Evolutionary conservation across 225 moss, liverwort and hornwort genomes (phyloP), one percentile per base, ranked within the genome.

Genomic region (Physcomitrium patens): DNA sequence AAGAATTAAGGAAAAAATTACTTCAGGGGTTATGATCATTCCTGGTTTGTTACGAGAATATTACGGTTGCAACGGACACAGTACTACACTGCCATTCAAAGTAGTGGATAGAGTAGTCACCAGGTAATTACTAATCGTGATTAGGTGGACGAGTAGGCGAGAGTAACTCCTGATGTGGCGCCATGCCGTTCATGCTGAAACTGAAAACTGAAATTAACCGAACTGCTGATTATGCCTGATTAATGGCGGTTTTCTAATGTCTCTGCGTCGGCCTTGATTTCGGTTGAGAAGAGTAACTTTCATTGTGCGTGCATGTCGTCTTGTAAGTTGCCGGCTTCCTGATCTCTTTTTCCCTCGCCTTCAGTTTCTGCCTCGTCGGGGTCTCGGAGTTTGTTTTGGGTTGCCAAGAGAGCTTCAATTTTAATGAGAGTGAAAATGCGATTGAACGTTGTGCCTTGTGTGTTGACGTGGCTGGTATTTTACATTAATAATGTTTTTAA

Each of bases 91-190:
- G 68, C 73, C 46, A 13, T 68, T 19, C 61, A 49, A 84, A 74
- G 80, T 74, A 66, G 77, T 84, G 42, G 80, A 74, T 70, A 58
- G 65, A 60, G 53, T 7, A 37, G 31, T 37, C 31, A 37, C 31
- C 31, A 37, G 31, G 31, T 37, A 37, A 37, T 37, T 7, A 37
- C 31, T 37, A 37, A 37, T 37, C 31, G 5, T 37, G 31, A 37
- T 37, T 37, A 37, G 7, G 31, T 37, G 31, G 31, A 37, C 31
- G 31, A 37, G 31, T 37, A 37, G 31, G 31, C 31, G 31, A 37
- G 31, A 4, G 1, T 37, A 37, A 37, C 31, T 37, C 31, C 5
- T 37, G 2, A 2, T 37, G 31, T 37, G 31, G 31, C 7, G 31
- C 31, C 31, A 37, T 37, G 7, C 31, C 31, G 31, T 37, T 37